phyloP scores from a whole-genome alignment of 73 alveolate species.

The Uronychia setigera region DNA sequence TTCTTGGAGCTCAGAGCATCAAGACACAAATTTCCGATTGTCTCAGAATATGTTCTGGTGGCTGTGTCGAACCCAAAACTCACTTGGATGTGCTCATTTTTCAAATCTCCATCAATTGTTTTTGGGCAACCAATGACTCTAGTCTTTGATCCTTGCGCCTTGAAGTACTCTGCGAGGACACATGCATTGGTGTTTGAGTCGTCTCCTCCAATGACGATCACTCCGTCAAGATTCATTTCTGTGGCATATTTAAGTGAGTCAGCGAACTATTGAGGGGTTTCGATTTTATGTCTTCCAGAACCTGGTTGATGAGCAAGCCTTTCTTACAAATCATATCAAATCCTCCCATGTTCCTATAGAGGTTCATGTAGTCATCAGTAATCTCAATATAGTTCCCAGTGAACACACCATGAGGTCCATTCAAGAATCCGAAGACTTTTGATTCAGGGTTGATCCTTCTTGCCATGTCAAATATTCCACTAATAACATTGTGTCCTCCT shows the following conservation, averaged over 20 bases:
- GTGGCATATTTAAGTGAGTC: constrained; percentile 68
- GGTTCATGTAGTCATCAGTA: constrained; percentile 88
- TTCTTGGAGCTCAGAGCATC: constrained; percentile 83
- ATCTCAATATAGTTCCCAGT: constrained; percentile 90
- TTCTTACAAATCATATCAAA: constrained; percentile 94
- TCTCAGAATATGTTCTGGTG: constrained; percentile 96
- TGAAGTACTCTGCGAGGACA: constrained; percentile 97
- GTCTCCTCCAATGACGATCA: constrained; percentile 99
- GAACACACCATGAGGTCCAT: constrained; percentile 97
- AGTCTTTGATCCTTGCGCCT: constrained; percentile 78
- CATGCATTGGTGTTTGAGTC: constrained; percentile 98
- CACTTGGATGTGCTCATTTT: constrained; percentile 90
- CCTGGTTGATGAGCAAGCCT: constrained; percentile 32
- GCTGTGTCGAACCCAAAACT: constrained; percentile 99
- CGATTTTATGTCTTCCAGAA: constrained; percentile 95
- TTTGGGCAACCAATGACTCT: constrained; percentile 97
- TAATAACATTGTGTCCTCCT: constrained; percentile 99
- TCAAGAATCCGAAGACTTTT: constrained; percentile 91
- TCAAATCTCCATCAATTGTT: constrained; percentile 99
- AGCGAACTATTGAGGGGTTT: constrained; percentile 80
- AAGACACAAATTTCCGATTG: constrained; percentile 92
- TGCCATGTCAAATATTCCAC: constrained; percentile 94
- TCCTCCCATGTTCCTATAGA: constrained; percentile 98
- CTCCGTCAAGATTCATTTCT: constrained; percentile 91
- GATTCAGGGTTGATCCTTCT: constrained; percentile 85